Percentiles rank a stretch among this genome's conserved stretches.
Conservation (phyloP, 371 early-diverging fungal species). For the Apophysomyces elegans region DNA sequence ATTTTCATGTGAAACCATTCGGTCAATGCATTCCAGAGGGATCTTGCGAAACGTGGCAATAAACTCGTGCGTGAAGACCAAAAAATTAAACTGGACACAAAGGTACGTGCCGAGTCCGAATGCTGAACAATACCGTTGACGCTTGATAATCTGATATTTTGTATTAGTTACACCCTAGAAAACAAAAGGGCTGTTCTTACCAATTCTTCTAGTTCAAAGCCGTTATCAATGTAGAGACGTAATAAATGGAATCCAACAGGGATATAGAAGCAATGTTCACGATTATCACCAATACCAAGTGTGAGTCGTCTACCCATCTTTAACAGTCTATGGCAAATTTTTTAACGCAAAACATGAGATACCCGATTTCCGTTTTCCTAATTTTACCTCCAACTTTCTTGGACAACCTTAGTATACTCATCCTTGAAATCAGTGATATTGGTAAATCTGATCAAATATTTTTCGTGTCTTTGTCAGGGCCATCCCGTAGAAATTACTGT, state of each 20-base stretch:
- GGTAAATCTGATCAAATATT: conserved; percentile 58
- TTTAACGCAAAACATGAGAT: background rate
- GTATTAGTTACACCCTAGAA: background rate
- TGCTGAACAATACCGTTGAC: conserved; percentile 90
- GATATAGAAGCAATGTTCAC: conserved; percentile 86
- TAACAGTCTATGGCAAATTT: conserved; percentile 54
- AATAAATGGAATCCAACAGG: conserved; percentile 86
- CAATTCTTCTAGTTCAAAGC: conserved; percentile 89
- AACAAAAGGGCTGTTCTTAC: conserved; percentile 30
- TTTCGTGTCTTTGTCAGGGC: background rate
- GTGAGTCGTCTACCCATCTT: conserved; percentile 77
- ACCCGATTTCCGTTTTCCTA: background rate
- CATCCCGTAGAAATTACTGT: background rate
- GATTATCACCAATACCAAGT: conserved; percentile 91
- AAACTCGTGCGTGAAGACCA: conserved; percentile 93
- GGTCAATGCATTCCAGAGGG: conserved; percentile 55
- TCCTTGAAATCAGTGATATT: conserved; percentile 75
- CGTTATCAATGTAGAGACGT: conserved; percentile 78
- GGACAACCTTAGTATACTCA: conserved; percentile 77
- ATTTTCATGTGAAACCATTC: conserved; percentile 54
- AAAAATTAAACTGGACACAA: conserved; percentile 86
- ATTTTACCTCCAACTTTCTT: conserved; percentile 70
- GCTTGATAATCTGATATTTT: conserved; percentile 70
- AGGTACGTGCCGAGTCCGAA: conserved; percentile 88
- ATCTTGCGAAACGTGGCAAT: conserved; percentile 84